Evolutionary conservation across 164 flowering plant genomes (phyloP), one percentile per base, ranked within the genome.

Genomic region (Nymphaea thermarum): DNA sequence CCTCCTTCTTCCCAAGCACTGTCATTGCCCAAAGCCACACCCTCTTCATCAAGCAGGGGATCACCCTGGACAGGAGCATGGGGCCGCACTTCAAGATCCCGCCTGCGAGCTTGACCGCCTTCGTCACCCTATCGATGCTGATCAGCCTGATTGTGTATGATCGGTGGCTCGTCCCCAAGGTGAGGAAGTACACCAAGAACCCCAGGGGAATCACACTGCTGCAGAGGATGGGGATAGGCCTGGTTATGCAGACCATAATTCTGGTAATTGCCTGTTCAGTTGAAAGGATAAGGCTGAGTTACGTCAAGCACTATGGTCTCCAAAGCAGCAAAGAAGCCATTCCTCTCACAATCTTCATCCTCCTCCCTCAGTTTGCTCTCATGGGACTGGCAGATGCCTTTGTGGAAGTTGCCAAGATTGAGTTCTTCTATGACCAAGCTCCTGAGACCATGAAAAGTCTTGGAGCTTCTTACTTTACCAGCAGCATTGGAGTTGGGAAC

Each of bases 341-440:
- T 4, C 92, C 86, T 15, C 76, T 85, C 2, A 70, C 78, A 0
- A 77, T 87, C 12, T 82, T 85, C 71, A 67, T 80, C 18, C 85
- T 87, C 43, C 78, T 85, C 3, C 87, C 87, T 43, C 92, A 87
- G 68, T 85, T 84, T 65, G 80, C 71, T 2, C 65, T 87, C 41
- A 71, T 75, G 75, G 89, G 92, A 14, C 62, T 87, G 2, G 86
- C 87, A 0, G 89, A 87, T 51, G 44, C 74, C 16, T 87, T 83
- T 43, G 62, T 80, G n/a, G 87, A 83, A 44, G 86, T 82, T 0
- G 89, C 84, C 5, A 85, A 81, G 77, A 53, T 85, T 0, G 91
- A 87, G 67, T 85, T 85, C 63, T 87, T 87, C 80, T 87, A 85
- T 63, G 87, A 85, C 62, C 87, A 87, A 66, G 91, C 91, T 12